A percentile compares a stretch with the other conserved stretches of the same genome.
These are phyloP conservation scores for Claviceps sp. DNA, from an alignment of 2,329 filamentous ascomycete genomes.

Conservation along the genomic window DNA sequence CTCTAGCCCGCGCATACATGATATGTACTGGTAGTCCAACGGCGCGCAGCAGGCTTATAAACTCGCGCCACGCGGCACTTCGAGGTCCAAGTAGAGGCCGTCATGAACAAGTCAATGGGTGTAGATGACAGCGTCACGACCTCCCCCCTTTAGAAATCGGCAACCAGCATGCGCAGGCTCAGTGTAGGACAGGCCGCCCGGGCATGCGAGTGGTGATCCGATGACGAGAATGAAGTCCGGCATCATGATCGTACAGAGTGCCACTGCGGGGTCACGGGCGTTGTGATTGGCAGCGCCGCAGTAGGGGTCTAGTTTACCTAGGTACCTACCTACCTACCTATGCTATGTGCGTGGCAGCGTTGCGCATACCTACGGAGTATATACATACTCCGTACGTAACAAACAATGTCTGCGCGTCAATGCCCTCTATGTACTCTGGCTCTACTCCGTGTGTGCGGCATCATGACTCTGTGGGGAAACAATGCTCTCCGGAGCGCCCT, in stretches of 20 bases:
- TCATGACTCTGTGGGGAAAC: no score
- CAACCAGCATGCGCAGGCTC: background rate
- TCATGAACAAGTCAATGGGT: background rate
- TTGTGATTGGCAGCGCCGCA: background rate
- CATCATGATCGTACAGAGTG: background rate
- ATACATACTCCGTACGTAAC: no score
- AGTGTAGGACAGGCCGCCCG: background rate
- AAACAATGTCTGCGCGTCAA: no score
- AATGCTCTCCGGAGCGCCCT: no score
- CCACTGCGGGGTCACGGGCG: background rate
- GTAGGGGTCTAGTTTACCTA: background rate
- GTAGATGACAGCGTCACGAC: background rate
- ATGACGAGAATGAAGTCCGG: slow-evolving; percentile 3
- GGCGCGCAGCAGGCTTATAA: background rate
- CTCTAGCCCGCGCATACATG: no score
- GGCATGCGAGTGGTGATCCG: background rate
- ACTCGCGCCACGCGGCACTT: background rate
- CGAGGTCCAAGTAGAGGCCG: background rate
- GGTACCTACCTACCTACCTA: no score
- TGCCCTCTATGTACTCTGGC: no score
- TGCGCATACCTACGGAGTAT: no score
- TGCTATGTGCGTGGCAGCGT: no score
- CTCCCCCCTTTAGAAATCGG: no score
- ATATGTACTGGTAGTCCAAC: background rate
- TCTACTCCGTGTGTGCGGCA: no score